Evolutionary conservation across 2,329 filamentous ascomycete genomes (phyloP), one percentile per base, ranked within the genome.

Genomic region (Botryotinia convoluta): DNA sequence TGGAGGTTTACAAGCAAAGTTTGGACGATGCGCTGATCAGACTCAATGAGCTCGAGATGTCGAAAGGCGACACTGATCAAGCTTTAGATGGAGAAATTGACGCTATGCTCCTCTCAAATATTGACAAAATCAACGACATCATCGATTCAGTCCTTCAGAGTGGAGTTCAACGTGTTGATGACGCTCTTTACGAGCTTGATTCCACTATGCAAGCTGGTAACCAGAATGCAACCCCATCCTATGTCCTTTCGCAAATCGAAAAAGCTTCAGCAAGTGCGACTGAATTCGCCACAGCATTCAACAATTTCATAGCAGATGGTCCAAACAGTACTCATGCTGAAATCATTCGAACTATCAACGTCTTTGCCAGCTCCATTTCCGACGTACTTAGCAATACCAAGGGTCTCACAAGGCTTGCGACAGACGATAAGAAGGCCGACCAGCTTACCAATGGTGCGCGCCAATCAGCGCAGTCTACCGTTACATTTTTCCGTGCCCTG

Each of bases 161-260:
- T 67, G 96, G 95, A 77, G 94, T 98, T 35, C 91, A 96, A 79
- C 92, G 96, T 62, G 95, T 99, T 22, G 96, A 99, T 79, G 96
- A 99, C 83, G 94, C 96, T 61, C 86, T 99, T 51, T 99, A 99
- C 84, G 96, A 99, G 83, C 87, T 99, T 61, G 96, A 99, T 83
- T 98, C 96, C 32, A 93, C 93, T 32, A 98, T 98, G 94, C 95
- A 98, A 82, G 96, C 95, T 59, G 96, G 96, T 82, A 99, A 99
- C 84, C 96, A 98, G 84, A 99, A 97, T 80, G 96, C 96, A 1
- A 97, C 95, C 59, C 94, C 96, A 22, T 90, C 95, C 1, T 98
- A 97, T 81, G 95, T 99, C 20, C 87, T 99, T 69, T 98, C 95
- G 2, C 95, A 98, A 82, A 95, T 98, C 74, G 96, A 99, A 82